Evolutionary conservation across 768 basidiomycete species (phyloP), one percentile per base, ranked within the genome.

Genomic region (Hygrocybe coccinea): DNA sequence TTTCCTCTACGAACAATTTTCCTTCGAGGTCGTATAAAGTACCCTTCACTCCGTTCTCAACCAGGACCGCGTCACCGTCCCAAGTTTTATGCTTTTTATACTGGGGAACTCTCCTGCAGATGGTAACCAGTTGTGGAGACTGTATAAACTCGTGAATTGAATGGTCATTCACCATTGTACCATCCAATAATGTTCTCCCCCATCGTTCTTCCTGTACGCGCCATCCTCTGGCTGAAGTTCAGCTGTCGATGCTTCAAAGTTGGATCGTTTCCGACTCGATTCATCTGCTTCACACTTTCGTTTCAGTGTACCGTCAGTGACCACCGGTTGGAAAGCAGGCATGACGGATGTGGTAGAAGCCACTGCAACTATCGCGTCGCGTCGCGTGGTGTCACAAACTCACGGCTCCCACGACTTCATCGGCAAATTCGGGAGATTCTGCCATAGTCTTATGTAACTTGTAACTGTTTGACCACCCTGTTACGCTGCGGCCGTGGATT

Each of bases 41-140:
- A 47, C 78, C 79, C 62, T 72, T 79, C 7, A 61, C 66, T 7
- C 67, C 70, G 55, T 63, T 76, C 15, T 82, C 72, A 9, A 81
- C 80, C 4, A 89, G 74, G n/a, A 87, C 76, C 36, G 78, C 85
- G 62, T 86, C 89, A 36, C 88, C 91, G 51, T 94, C 91, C 92
- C 92, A 95, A 0, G 87, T 91, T 67, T 92, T 91, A 64, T 93
- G 85, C 69, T 94, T 94, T 72, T 82, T 89, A 37, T 76, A 74
- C 67, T 91, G 87, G 43, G 78, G 84, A 44, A 73, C 78, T 56
- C 87, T 73, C 87, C 86, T 88, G 35, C 25, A 39, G 21, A 41
- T 1, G 17, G 10, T 14, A 14, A 15, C 54, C 14, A 33, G 14
- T 17, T 24, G n/a, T 25, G 37, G 17, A 51, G 34, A 25, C 3